These are phyloP conservation scores for Pueraria montana DNA, from an alignment of 306 rosid genomes.

Conservation along the genomic window DNA sequence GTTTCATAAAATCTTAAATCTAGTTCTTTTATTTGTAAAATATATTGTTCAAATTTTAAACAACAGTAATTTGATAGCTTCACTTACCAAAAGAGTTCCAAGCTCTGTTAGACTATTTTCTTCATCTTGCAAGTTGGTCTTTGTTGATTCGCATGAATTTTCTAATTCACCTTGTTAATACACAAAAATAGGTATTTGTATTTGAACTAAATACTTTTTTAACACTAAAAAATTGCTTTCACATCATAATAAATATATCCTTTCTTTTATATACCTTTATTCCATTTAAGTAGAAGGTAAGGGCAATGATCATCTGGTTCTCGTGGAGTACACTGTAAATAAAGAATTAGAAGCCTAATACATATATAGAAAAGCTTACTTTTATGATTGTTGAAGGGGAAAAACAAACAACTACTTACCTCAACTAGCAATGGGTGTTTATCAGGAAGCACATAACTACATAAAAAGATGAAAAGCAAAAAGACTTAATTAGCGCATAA, in stretches of 20 bases:
- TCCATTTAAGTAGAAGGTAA: conserved; percentile 50
- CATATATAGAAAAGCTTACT: background rate
- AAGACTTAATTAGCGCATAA: background rate
- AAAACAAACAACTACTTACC: conserved; percentile 37
- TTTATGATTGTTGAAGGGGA: background rate
- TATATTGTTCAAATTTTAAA: background rate
- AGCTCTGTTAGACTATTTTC: conserved; percentile 48
- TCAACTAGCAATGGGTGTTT: conserved; percentile 48
- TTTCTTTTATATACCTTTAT: conserved; percentile 50
- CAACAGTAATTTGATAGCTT: background rate
- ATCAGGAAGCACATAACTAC: conserved; percentile 70
- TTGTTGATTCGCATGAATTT: conserved; percentile 27
- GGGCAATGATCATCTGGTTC: conserved; percentile 57
- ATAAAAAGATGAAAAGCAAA: background rate
- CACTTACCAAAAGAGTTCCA: conserved; percentile 77
- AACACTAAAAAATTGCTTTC: background rate
- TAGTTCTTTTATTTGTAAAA: background rate
- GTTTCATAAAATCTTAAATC: conserved; percentile 25
- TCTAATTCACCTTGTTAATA: conserved; percentile 42
- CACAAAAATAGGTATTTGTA: too few relatives aligned
- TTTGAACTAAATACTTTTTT: too few relatives aligned
- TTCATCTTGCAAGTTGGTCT: conserved; percentile 41
- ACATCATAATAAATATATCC: background rate
- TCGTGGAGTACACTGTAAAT: conserved; percentile 52
- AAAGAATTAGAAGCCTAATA: background rate